Evolutionary conservation across 495 filamentous ascomycete species (phyloP).

Genomic region (Pseudevernia furfuracea): DNA sequence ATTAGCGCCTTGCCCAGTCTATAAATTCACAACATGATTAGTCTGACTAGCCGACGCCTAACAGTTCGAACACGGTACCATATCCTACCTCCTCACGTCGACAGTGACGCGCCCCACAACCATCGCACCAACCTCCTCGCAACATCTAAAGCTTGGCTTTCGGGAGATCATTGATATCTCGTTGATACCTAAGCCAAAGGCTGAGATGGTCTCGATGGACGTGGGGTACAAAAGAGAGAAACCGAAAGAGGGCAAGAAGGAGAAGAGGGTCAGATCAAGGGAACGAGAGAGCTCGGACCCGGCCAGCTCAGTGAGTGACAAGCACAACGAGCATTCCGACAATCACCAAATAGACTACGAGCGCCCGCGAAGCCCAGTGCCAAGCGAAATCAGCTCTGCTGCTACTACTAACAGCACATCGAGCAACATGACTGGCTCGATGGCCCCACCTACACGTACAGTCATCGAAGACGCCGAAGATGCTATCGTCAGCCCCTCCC

Average conservation of each 20-base stretch:
- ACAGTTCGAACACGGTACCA: conserved; percentile 91
- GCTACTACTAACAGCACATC: conserved; percentile 51
- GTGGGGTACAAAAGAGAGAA: conserved; percentile 54
- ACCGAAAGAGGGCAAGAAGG: conserved; percentile 30
- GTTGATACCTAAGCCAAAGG: conserved; percentile 48
- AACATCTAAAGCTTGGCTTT: conserved; percentile 71
- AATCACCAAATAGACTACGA: conserved; percentile 19
- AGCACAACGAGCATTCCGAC: conserved; percentile 16
- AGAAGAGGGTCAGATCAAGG: neutral
- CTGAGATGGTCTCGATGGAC: conserved; percentile 74
- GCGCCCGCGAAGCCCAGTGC: conserved; percentile 47
- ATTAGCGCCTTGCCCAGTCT: neutral
- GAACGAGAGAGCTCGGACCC: conserved; percentile 11
- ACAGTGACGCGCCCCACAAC: conserved; percentile 86
- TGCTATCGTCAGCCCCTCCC: neutral
- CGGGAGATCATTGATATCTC: conserved; percentile 64
- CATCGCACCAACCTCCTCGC: conserved; percentile 68
- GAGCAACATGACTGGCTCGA: conserved; percentile 39
- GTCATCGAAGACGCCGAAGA: conserved; percentile 31
- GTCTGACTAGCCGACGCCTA: neutral
- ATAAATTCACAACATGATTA: neutral
- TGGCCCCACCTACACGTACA: conserved; percentile 5
- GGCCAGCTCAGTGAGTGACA: conserved; percentile 20
- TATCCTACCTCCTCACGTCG: conserved; percentile 82
- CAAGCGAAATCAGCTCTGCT: conserved; percentile 57